Evolutionary conservation across 2,329 filamentous ascomycete species (phyloP), one percentile per base, ranked within the genome.

Genomic region (Beauveria caledonica): DNA sequence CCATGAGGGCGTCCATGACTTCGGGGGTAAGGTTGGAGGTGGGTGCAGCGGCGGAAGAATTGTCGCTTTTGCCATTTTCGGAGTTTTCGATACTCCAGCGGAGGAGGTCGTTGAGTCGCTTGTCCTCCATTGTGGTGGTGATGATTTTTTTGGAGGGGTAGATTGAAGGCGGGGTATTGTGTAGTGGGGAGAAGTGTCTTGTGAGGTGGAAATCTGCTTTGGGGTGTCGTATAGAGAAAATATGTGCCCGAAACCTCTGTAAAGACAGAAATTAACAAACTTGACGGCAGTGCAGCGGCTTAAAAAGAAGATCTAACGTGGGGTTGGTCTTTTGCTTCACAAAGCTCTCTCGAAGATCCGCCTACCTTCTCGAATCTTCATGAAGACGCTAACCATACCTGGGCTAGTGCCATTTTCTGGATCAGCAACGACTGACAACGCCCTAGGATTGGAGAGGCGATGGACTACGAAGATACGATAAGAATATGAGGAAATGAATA

Each of bases 1-100:
- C 91, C 74, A 92, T 92, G 60, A 97, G 80, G 15, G 88, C 80
- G 48, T 84, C 83, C 62, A 97, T 80, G 61, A 87, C 80, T 61
- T 91, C 86, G 17, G 88, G 81, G 68, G 86, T 86, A 65, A 94
- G 79, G 61, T 77, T 69, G 63, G 58, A 53, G 36, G 48, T 15
- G 1, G 46, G 19, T 21, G 49, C 49, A 10, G 62, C 25, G 72
- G 67, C 23, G 73, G 67, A n/a, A 17, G 46, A 4, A 17, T 3
- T 29, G 70, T 33, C 66, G 57, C 69, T 70, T 40, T 60, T 69
- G 33, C 69, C 66, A 27, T 66, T 64, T 55, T 72, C 71, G 21
- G 77, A 74, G 71, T 81, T 79, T 68, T 81, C 76, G 67, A 83
- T 80, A 68, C 86, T 81, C 90, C 90, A 94, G 81, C 89, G 88